Conservation (phyloP, 345 rosid species). For the Camelina laxa region DNA sequence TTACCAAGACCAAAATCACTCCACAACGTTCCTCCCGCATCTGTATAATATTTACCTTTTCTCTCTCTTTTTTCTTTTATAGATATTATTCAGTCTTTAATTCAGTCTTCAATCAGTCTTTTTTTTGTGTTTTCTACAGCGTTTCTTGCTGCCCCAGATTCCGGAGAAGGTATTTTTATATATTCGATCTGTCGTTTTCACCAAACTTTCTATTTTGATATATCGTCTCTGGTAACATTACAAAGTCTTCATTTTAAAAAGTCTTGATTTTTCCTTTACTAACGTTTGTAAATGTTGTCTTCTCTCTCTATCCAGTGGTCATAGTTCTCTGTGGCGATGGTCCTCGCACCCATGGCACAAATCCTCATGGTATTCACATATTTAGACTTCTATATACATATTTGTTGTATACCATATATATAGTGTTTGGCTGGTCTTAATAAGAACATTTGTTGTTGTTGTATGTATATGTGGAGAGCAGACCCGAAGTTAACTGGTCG, state of each 20-base stretch:
- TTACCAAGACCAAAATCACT: slow-evolving; percentile 14
- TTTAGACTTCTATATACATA: neutral
- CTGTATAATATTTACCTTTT: neutral
- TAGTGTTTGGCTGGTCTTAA: neutral
- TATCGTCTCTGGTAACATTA: neutral
- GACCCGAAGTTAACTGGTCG: slow-evolving; percentile 26
- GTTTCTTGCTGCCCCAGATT: neutral
- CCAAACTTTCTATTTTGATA: neutral
- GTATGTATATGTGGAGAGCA: neutral
- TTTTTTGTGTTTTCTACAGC: neutral
- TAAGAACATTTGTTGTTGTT: neutral
- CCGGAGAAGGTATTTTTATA: neutral
- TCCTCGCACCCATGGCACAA: neutral
- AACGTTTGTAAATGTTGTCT: neutral
- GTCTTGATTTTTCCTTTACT: neutral
- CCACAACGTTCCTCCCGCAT: neutral
- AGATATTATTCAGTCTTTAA: no score
- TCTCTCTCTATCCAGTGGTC: neutral
- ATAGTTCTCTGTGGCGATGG: neutral
- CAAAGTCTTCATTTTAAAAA: no score
- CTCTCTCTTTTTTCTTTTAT: no score
- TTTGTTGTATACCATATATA: neutral
- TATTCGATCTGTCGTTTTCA: neutral
- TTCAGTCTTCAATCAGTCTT: no score
- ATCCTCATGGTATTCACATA: neutral